These are phyloP conservation scores for Sclerotinia sclerotiorum DNA, from an alignment of 2,329 filamentous ascomycete genomes.

Conservation along the genomic window DNA sequence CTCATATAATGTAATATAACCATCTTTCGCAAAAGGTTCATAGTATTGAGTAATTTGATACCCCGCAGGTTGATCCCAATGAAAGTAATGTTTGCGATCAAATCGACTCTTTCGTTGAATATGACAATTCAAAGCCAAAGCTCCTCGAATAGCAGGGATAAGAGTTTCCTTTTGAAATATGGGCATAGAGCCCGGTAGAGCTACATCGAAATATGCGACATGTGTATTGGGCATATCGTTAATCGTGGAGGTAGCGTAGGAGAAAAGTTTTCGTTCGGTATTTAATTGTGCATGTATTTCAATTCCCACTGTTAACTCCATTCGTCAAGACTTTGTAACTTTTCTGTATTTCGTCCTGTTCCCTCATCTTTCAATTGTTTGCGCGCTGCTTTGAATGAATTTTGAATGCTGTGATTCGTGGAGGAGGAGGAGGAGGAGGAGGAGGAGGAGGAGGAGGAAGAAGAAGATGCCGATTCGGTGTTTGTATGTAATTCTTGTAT, in stretches of 20 bases:
- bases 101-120: slow-evolving; percentile 78
- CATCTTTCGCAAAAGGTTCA: slow-evolving; percentile 66
- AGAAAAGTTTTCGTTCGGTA: slow-evolving; percentile 86
- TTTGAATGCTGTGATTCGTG: slow-evolving; percentile 14
- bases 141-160: slow-evolving; percentile 86
- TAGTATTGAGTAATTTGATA: slow-evolving; percentile 99
- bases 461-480: slow-evolving; percentile 19
- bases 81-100: slow-evolving; percentile 98
- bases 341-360: slow-evolving; percentile 48
- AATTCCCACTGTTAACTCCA: slow-evolving; percentile 95
- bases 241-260: slow-evolving; percentile 62
- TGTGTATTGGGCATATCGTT: slow-evolving; percentile 77
- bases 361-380: slow-evolving; percentile 72
- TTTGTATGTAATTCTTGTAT: slow-evolving; percentile 26
- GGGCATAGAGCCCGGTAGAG: slow-evolving; percentile 87
- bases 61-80: slow-evolving; percentile 94
- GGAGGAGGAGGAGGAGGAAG: neutral
- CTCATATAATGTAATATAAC: slow-evolving; percentile 66
- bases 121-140: slow-evolving; percentile 77
- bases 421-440: neutral
- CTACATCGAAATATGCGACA: slow-evolving; percentile 83
- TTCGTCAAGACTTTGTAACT: slow-evolving; percentile 47
- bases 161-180: slow-evolving; percentile 79
- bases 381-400: slow-evolving; percentile 52
- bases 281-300: slow-evolving; percentile 98